Percentiles rank a stretch among this genome's conserved stretches.
These are phyloP conservation scores for Pythium vanterpoolii DNA, from an alignment of 352 stramenopile genomes.

Conservation along the genomic window DNA sequence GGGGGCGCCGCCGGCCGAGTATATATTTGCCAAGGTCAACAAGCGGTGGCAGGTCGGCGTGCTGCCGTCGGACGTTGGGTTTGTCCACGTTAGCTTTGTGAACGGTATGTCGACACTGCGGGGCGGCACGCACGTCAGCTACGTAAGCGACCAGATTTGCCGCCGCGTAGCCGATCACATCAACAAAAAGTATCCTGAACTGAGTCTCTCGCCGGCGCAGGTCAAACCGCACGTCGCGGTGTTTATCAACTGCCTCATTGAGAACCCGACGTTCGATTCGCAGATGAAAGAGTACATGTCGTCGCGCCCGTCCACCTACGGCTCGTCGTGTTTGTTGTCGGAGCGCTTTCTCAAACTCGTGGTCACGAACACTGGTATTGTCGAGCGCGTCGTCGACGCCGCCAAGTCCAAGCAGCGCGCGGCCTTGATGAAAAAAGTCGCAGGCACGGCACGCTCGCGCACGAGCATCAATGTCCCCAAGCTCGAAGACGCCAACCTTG, in stretches of 20 bases:
- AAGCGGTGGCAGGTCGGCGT: conserved; percentile 97
- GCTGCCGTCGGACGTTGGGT: conserved; percentile 85
- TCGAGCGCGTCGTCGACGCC: conserved; percentile 91
- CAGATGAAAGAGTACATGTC: conserved; percentile 99
- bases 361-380: conserved; percentile 93
- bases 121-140: conserved; percentile 95
- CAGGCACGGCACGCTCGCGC: conserved; percentile 32
- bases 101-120: conserved; percentile 98
- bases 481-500: conserved; percentile 98
- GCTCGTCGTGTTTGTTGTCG: conserved; percentile 89
- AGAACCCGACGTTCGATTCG: conserved; percentile 99
- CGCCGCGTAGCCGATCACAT: conserved; percentile 92
- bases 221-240: conserved; percentile 98
- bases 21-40: conserved; percentile 92
- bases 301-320: conserved; percentile 84
- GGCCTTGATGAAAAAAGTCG: conserved; percentile 92
- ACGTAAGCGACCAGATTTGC: conserved; percentile 79
- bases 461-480: conserved; percentile 95
- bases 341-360: conserved; percentile 95
- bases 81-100: conserved; percentile 98
- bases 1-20: conserved; percentile 31
- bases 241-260: conserved; percentile 98
- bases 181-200: conserved; percentile 95
- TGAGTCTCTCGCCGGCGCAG: conserved; percentile 86
- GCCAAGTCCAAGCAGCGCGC: conserved; percentile 93